Evolutionary conservation across 129 eudicot genomes (phyloP), one percentile per base, ranked within the genome.

Genomic region (Silybum marianum): DNA sequence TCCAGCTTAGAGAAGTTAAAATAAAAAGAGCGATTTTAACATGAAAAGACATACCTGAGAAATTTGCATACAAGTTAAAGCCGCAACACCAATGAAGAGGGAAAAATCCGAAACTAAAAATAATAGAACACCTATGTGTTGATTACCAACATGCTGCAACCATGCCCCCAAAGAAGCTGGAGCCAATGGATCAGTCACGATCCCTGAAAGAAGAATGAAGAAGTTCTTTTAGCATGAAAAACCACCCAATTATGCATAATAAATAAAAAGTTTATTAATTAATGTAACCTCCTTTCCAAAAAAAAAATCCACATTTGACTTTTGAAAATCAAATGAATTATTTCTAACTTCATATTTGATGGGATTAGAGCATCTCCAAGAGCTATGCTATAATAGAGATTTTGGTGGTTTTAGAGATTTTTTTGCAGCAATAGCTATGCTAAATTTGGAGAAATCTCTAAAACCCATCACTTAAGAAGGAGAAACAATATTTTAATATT

Each of bases 131-230:
- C 98, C 99, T 46, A 80, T 13, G 36, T 95, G 99, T 81, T 93
- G 89, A 78, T 82, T 91, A 23, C 93, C 95, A 77, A 91, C 93
- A 84, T 93, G 92, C 81, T 86, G 94, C 79, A 91, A 81, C 99
- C 99, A 93, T 32, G 92, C 90, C 73, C 94, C 91, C 73, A 95
- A 88, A 6, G 97, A 82, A 82, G 98, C 87, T 71, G 99, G 99
- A 73, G 98, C 99, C 44, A 83, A 18, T 51, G 98, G 99, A 70
- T 93, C 97, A 9, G 91, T 93, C 88, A 87, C 76, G 28, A 95
- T 82, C 81, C 99, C 99, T 95, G 92, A 80, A 83, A 39, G 18
- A 54, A 58, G 67, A 72, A 54, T 25, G 21, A 12, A 63, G 21
- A 12, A 63, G 19, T 74, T 42, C 46, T 69, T 18, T 70, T 70